phyloP scores from a whole-genome alignment of 768 basidiomycete species.

The Hericium erinaceus region DNA sequence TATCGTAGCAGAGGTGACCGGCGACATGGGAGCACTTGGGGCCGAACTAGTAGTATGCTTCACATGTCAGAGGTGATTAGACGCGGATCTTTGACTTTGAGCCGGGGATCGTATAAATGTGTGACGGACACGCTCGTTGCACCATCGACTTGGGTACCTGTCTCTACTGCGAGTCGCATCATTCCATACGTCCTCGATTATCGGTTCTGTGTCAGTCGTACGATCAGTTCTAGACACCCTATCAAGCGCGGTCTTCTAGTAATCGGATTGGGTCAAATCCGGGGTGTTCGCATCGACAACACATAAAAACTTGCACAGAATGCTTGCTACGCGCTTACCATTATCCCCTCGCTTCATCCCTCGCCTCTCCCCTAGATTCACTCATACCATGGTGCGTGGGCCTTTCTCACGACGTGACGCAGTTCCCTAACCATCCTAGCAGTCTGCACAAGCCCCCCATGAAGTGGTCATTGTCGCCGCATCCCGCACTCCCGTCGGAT shows the following conservation, averaged over 20 bases:
- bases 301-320: background rate
- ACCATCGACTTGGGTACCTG: background rate
- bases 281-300: slow-evolving; percentile 11
- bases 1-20: background rate
- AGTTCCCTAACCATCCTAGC: slow-evolving; percentile 1
- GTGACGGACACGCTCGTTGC: background rate
- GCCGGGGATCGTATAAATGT: background rate
- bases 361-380: slow-evolving; percentile 21
- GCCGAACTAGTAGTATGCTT: background rate
- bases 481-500: slow-evolving; percentile 88
- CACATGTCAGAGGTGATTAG: background rate
- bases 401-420: background rate
- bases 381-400: slow-evolving; percentile 21
- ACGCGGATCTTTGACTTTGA: background rate
- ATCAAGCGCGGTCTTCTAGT: slow-evolving; percentile 1
- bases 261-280: slow-evolving; percentile 15
- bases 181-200: slow-evolving; percentile 5
- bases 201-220: slow-evolving; percentile 9
- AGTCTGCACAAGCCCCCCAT: slow-evolving; percentile 37
- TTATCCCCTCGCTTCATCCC: slow-evolving; percentile 28
- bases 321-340: slow-evolving; percentile 25
- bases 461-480: slow-evolving; percentile 93
- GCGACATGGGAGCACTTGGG: background rate
- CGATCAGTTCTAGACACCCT: slow-evolving; percentile 1
- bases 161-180: slow-evolving; percentile 3